Evolutionary conservation across 2,329 filamentous ascomycete species (phyloP).

Genomic region (Pezicula carpinea): DNA sequence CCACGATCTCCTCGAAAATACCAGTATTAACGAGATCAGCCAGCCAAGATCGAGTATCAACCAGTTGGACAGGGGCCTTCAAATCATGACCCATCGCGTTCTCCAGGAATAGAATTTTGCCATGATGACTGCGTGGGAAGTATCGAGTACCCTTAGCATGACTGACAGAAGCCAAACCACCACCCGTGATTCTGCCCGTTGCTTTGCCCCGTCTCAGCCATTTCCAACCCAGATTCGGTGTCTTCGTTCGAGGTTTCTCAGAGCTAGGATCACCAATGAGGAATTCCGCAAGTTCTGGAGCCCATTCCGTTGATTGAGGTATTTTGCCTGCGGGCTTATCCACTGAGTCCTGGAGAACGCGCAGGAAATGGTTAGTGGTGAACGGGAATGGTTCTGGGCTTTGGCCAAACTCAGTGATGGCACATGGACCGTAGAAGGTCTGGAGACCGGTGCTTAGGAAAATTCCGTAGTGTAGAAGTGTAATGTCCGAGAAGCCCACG

Average conservation of each 20-base stretch:
- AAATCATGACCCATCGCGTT: background rate
- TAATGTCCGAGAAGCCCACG: conserved; percentile 28
- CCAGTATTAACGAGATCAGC: conserved; percentile 12
- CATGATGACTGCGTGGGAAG: background rate
- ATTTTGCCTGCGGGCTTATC: background rate
- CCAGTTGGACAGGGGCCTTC: conserved; percentile 2
- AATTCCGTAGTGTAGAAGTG: conserved; percentile 24
- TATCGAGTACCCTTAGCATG: conserved; percentile 2
- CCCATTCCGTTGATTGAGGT: background rate
- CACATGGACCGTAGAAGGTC: conserved; percentile 27
- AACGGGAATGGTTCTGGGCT: conserved; percentile 15
- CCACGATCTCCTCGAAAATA: conserved; percentile 11
- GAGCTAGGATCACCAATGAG: background rate
- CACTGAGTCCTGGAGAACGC: conserved; percentile 7
- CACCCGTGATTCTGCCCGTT: conserved; percentile 1
- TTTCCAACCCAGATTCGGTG: conserved; percentile 1
- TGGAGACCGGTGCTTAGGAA: conserved; percentile 15
- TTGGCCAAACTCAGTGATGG: conserved; percentile 23
- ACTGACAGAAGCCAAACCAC: background rate
- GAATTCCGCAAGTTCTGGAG: conserved; percentile 1
- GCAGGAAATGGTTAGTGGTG: conserved; percentile 15
- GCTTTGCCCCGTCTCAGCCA: conserved; percentile 1
- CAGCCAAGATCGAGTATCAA: conserved; percentile 2
- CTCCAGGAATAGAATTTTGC: conserved; percentile 1
- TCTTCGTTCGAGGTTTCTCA: background rate